These are phyloP conservation scores for Volvox africanus DNA, from an alignment of 139 green algal species.

Conservation along the genomic window DNA sequence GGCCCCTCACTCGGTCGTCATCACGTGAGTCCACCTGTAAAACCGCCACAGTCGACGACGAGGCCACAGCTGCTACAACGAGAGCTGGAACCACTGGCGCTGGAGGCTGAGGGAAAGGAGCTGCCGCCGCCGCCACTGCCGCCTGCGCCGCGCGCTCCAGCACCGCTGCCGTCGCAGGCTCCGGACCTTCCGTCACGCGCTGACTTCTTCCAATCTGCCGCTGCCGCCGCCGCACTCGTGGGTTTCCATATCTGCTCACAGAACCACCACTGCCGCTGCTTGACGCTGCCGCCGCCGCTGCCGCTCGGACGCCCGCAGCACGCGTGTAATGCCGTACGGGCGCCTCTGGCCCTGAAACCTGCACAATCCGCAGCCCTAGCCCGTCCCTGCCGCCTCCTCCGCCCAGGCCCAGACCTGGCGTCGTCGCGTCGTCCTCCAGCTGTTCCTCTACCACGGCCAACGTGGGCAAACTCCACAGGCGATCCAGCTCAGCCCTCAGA, in stretches of 20 bases:
- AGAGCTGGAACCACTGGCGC: background rate
- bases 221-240: background rate
- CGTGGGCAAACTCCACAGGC: slow-evolving; percentile 50
- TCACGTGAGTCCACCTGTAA: background rate
- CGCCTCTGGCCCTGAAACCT: slow-evolving; percentile 12
- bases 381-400: background rate
- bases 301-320: slow-evolving; percentile 6
- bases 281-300: background rate
- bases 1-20: background rate
- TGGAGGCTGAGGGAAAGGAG: background rate
- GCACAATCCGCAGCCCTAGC: slow-evolving; percentile 35
- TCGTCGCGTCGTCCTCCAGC: background rate
- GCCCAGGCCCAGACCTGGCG: background rate
- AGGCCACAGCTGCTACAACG: background rate
- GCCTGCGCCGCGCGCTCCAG: background rate
- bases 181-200: background rate
- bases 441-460: slow-evolving; percentile 53
- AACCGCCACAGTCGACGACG: background rate
- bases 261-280: background rate
- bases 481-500: slow-evolving; percentile 68
- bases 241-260: background rate
- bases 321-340: slow-evolving; percentile 26
- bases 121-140: slow-evolving; percentile 15
- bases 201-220: no score
- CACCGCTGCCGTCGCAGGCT: background rate